Percentiles rank a stretch among this genome's conserved stretches.
Evolutionary conservation across 2,329 filamentous ascomycete genomes (phyloP).

Genomic region (Aspergillus sojae): DNA sequence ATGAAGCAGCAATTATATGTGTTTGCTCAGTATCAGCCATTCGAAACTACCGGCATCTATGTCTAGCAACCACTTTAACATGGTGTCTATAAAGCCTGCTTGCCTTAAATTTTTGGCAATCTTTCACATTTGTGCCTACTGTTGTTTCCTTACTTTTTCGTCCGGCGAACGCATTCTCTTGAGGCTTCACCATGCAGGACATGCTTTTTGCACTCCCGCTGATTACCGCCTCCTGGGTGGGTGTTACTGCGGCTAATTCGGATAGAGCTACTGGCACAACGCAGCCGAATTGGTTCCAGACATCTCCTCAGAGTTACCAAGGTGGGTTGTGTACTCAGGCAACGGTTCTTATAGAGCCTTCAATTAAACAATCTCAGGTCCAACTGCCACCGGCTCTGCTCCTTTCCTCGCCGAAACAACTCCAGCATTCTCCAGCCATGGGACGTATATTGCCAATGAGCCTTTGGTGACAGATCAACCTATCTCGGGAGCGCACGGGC

Average conservation of each 20-base stretch:
- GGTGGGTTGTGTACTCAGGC: background rate
- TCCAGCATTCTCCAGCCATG: conserved; percentile 63
- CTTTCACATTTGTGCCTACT: background rate
- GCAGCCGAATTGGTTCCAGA: conserved; percentile 4
- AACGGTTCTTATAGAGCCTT: background rate
- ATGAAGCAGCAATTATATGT: background rate
- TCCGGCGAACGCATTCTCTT: background rate
- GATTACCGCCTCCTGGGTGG: background rate
- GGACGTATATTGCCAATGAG: conserved; percentile 61
- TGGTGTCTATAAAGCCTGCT: background rate
- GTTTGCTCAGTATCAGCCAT: background rate
- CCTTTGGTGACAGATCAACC: conserved; percentile 73
- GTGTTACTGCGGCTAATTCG: background rate
- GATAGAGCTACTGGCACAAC: background rate
- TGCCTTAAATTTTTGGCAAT: background rate
- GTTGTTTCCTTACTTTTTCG: background rate
- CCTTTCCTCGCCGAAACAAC: conserved; percentile 74
- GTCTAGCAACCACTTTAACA: background rate
- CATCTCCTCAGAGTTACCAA: conserved; percentile 3
- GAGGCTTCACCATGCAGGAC: background rate
- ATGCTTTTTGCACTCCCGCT: background rate
- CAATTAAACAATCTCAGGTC: background rate
- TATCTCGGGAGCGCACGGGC: conserved; percentile 61
- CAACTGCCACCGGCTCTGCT: conserved; percentile 61
- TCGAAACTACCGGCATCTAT: background rate